Conservation (phyloP, 805 yeast genomes). For the Henningerozyma blattae region DNA sequence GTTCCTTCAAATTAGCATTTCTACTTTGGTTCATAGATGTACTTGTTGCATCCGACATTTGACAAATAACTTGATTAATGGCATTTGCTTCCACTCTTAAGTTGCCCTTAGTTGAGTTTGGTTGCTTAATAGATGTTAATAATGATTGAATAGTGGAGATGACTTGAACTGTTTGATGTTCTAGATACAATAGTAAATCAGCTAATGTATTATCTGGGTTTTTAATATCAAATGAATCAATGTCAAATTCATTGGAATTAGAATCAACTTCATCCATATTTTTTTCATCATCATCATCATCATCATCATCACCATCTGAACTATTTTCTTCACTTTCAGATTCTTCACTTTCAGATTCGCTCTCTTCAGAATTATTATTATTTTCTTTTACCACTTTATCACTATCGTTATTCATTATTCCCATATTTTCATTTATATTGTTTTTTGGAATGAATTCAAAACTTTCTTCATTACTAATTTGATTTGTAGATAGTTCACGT, state of each 20-base stretch:
- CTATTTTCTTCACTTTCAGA: not conserved
- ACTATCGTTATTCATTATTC: not conserved
- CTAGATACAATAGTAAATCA: slow-evolving; percentile 73
- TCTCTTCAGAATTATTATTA: not conserved
- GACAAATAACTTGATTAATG: slow-evolving; percentile 67
- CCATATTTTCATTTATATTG: not conserved
- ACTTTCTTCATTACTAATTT: not conserved
- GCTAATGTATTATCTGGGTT: slow-evolving; percentile 84
- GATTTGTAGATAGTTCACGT: not conserved
- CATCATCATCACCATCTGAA: slow-evolving; percentile 3
- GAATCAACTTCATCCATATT: slow-evolving; percentile 5
- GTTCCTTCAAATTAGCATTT: slow-evolving; percentile 74
- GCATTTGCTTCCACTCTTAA: slow-evolving; percentile 61
- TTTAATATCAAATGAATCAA: slow-evolving; percentile 66
- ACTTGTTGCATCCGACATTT: slow-evolving; percentile 84
- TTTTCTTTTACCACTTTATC: not conserved
- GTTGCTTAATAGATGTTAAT: slow-evolving; percentile 62
- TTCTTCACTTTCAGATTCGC: slow-evolving; percentile 1
- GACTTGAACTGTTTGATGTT: slow-evolving; percentile 87
- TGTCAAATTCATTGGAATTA: slow-evolving; percentile 37
- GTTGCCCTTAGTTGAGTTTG: slow-evolving; percentile 64
- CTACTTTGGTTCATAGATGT: slow-evolving; percentile 82
- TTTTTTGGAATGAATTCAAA: not conserved
- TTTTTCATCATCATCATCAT: slow-evolving; percentile 9
- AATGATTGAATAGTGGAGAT: slow-evolving; percentile 80